Evolutionary conservation across 108 stramenopile species (phyloP).

Genomic region (Asterionellopsis glacialis): DNA sequence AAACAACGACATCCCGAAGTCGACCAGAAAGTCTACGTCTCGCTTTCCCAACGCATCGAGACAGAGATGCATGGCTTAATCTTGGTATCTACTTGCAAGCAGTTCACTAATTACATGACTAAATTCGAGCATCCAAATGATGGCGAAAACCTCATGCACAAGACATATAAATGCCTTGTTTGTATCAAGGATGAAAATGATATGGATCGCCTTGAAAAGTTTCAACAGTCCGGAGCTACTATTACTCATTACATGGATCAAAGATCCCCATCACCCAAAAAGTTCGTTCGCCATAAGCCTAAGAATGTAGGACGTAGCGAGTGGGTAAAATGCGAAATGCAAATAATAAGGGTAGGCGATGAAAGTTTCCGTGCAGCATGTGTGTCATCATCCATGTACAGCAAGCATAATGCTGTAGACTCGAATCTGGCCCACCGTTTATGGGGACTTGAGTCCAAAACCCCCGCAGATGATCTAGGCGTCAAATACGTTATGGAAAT

Average conservation of each 20-base stretch:
- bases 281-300: constrained; percentile 31
- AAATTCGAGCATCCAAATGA: constrained; percentile 9
- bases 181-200: constrained; percentile 33
- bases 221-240: constrained; percentile 8
- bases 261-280: constrained; percentile 32
- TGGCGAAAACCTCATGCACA: neutral
- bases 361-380: constrained; percentile 30
- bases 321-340: constrained; percentile 34
- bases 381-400: constrained; percentile 24
- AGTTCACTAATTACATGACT: constrained; percentile 26
- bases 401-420: neutral
- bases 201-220: constrained; percentile 34
- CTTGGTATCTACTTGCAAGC: constrained; percentile 26
- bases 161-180: constrained; percentile 35
- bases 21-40: constrained; percentile 16
- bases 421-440: constrained; percentile 11
- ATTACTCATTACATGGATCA: constrained; percentile 33
- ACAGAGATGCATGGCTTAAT: constrained; percentile 31
- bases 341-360: constrained; percentile 25
- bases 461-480: neutral
- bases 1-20: constrained; percentile 23
- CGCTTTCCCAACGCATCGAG: constrained; percentile 35
- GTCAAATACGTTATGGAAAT: constrained; percentile 33
- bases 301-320: constrained; percentile 1
- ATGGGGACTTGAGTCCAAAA: constrained; percentile 22